Evolutionary conservation across 1,284 basidiomycete genomes (phyloP).

Genomic region (Apiotrichum sp.): DNA sequence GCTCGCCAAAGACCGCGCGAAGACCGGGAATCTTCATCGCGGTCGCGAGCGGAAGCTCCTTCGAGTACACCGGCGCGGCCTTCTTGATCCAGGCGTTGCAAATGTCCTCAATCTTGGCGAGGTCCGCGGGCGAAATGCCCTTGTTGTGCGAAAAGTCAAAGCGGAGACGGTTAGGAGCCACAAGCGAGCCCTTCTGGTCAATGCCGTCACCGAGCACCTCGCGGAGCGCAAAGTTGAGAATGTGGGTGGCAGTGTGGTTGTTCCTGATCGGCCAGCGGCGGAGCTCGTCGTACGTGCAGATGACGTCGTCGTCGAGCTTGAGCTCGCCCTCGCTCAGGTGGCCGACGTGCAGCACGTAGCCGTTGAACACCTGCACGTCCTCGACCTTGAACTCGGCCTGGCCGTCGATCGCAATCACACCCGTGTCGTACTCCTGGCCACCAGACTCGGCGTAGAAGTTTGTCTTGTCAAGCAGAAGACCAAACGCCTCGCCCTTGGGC

Average conservation of each 20-base stretch:
- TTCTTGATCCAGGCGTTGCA: constrained; percentile 83
- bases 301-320: constrained; percentile 62
- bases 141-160: constrained; percentile 99
- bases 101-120: constrained; percentile 76
- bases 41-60: constrained; percentile 74
- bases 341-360: constrained; percentile 86
- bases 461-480: constrained; percentile 86
- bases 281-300: constrained; percentile 74
- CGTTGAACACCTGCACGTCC: constrained; percentile 81
- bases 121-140: constrained; percentile 66
- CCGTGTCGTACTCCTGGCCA: constrained; percentile 95
- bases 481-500: constrained; percentile 62
- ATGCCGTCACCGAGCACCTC: constrained; percentile 94
- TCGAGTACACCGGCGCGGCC: constrained; percentile 81
- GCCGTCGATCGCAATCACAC: constrained; percentile 87
- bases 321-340: constrained; percentile 70
- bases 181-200: constrained; percentile 96
- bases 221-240: constrained; percentile 88
- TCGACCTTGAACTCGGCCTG: constrained; percentile 86
- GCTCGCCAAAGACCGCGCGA: constrained; percentile 94
- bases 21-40: constrained; percentile 87
- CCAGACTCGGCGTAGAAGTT: constrained; percentile 97
- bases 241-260: constrained; percentile 98
- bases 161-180: constrained; percentile 88
- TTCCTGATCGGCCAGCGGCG: constrained; percentile 92